Conservation (phyloP, 2,329 filamentous ascomycete genomes). For the Apiospora marii region DNA sequence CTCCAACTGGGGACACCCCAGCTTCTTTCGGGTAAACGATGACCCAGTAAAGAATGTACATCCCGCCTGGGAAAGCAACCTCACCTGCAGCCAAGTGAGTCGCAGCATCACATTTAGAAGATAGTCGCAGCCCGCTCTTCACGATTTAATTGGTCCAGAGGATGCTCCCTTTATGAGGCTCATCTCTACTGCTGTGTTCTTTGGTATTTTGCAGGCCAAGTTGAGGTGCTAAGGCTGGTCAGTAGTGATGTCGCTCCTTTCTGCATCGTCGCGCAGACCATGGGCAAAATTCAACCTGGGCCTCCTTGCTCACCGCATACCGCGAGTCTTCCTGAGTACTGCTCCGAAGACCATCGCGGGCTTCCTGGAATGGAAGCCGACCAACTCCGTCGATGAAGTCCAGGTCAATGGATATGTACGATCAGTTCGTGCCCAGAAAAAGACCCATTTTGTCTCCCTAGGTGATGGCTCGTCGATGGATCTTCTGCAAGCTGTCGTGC, state of each 20-base stretch:
- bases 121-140: background rate
- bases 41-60: background rate
- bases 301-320: conserved; percentile 27
- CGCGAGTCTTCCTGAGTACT: conserved; percentile 39
- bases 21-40: conserved; percentile 17
- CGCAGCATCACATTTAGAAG: background rate
- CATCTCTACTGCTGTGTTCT: background rate
- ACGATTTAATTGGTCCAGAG: background rate
- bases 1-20: background rate
- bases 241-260: conserved; percentile 7
- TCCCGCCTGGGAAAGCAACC: background rate
- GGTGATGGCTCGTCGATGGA: conserved; percentile 86
- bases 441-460: conserved; percentile 81
- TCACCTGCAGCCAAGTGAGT: background rate
- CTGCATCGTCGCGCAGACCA: conserved; percentile 34
- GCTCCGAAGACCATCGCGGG: conserved; percentile 59
- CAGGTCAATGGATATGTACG: conserved; percentile 81
- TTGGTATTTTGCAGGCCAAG: background rate
- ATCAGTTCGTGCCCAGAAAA: conserved; percentile 87
- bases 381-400: conserved; percentile 55
- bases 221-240: background rate
- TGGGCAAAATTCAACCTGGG: conserved; percentile 30
- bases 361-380: conserved; percentile 61
- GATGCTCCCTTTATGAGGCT: background rate
- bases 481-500: conserved; percentile 82